Evolutionary conservation across 2,329 filamentous ascomycete genomes (phyloP), one percentile per base, ranked within the genome.

Genomic region (Monosporascus sp.): DNA sequence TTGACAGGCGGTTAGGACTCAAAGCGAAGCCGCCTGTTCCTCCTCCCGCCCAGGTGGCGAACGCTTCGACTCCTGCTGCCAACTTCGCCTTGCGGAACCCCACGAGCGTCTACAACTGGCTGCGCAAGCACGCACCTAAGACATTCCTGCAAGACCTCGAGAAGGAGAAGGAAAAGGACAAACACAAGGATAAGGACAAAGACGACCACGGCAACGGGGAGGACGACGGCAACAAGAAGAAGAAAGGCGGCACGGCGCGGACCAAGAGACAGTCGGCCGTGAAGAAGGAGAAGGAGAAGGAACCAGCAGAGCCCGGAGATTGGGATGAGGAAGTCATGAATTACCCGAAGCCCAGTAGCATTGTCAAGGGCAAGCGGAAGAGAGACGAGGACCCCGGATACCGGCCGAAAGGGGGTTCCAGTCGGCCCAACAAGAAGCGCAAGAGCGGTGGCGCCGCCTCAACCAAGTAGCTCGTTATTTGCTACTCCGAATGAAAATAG

Each of bases 61-160:
- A 56, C 16, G 53, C 65, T 49, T 63, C 65, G 24, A 67, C 68
- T 54, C 47, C 65, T 50, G 66, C 63, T 61, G 68, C 70, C 66
- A 70, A 78, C 72, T 66, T 79, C 49, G 77, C 79, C 27, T 71
- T 91, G 24, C 82, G 82, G 50, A 97, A 97, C 68, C 91, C 92
- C 0, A 89, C 91, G 43, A 95, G 89, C 55, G 92, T 96, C 3
- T 95, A 96, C 74, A 97, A 95, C 70, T 99, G 94, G 94, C 81
- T 99, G 14, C 83, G 90, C 58, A 86, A 90, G 66, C 81, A 96
- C 70, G 86, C 90, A 55, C 89, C 91, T 3, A 86, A 93, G 69
- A 86, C 91, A 48, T 92, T 96, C 74, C 74, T 95, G 20, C 88
- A 96, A 68, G 89, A 91, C 63, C 82, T 85, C 52, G 84, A 87